Percentiles rank a stretch among this genome's conserved stretches.
Conservation (phyloP, 2,329 filamentous ascomycete genomes). For the Colletotrichum sp. region DNA sequence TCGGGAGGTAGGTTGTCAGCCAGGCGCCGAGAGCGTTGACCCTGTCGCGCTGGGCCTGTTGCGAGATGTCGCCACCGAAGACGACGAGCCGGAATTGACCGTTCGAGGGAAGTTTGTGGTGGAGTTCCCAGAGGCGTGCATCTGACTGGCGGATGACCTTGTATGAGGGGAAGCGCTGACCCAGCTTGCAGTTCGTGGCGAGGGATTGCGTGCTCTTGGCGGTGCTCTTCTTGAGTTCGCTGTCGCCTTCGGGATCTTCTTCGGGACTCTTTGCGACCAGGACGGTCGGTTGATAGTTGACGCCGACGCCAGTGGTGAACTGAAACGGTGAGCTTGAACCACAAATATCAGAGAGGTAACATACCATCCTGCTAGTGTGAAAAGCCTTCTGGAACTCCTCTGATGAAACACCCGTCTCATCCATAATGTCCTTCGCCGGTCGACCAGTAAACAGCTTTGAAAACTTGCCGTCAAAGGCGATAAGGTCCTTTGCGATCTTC, state of each 20-base stretch:
- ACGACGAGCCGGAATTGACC: slow-evolving; percentile 65
- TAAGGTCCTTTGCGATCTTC: slow-evolving; percentile 60
- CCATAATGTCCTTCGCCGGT: slow-evolving; percentile 63
- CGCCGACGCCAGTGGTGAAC: slow-evolving; percentile 34
- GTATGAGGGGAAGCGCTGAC: slow-evolving; percentile 65
- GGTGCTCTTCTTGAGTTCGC: slow-evolving; percentile 46
- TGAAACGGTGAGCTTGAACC: not conserved
- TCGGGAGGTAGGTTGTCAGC: slow-evolving; percentile 30
- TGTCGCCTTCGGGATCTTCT: slow-evolving; percentile 25
- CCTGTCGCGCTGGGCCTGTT: slow-evolving; percentile 44
- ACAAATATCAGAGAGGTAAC: not conserved
- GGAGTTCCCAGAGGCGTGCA: slow-evolving; percentile 62
- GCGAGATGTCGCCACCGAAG: slow-evolving; percentile 64
- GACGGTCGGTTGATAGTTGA: slow-evolving; percentile 62
- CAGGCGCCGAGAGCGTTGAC: slow-evolving; percentile 52
- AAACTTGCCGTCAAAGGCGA: slow-evolving; percentile 66
- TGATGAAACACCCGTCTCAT: slow-evolving; percentile 66
- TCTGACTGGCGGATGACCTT: slow-evolving; percentile 65
- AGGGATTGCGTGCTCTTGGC: slow-evolving; percentile 42
- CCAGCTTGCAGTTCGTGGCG: slow-evolving; percentile 50
- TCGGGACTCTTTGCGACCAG: slow-evolving; percentile 60
- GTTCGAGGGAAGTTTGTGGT: slow-evolving; percentile 60
- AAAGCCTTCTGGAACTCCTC: slow-evolving; percentile 67
- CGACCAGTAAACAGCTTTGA: slow-evolving; percentile 60
- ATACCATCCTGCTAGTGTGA: slow-evolving; percentile 55